Conservation (phyloP, 2,329 filamentous ascomycete genomes). For the Fusarium proliferatum region DNA sequence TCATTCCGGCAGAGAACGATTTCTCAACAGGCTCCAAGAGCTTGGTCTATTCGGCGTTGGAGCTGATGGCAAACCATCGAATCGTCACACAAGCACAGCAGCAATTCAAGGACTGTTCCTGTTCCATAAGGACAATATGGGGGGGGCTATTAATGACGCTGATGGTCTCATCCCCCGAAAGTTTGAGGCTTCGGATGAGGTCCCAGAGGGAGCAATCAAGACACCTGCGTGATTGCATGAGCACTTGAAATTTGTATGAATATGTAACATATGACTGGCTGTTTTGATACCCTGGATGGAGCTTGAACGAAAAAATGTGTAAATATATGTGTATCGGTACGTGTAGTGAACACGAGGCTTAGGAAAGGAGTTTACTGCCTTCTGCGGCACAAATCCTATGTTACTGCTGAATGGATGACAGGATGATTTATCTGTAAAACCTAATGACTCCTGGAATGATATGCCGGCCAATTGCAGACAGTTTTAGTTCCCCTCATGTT, state of each 20-base stretch:
- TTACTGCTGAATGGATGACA: background rate
- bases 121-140: constrained; percentile 92
- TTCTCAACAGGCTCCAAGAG: constrained; percentile 76
- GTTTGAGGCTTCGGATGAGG: constrained; percentile 60
- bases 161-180: constrained; percentile 71
- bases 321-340: background rate
- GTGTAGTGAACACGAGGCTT: background rate
- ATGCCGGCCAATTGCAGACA: background rate
- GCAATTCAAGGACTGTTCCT: constrained; percentile 94
- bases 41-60: constrained; percentile 75
- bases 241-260: constrained; percentile 13
- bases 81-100: constrained; percentile 80
- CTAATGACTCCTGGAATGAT: background rate
- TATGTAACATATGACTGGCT: constrained; percentile 27
- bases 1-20: constrained; percentile 71
- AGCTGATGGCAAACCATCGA: constrained; percentile 58
- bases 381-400: background rate
- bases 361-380: background rate
- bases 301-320: constrained; percentile 3
- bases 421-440: background rate
- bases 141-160: constrained; percentile 85
- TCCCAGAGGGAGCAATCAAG: constrained; percentile 55
- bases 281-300: constrained; percentile 35
- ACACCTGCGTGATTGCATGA: constrained; percentile 49
- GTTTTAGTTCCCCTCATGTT: background rate